These are phyloP conservation scores for Crucihimalaya himalaica DNA, from an alignment of 345 rosid species.

Conservation along the genomic window DNA sequence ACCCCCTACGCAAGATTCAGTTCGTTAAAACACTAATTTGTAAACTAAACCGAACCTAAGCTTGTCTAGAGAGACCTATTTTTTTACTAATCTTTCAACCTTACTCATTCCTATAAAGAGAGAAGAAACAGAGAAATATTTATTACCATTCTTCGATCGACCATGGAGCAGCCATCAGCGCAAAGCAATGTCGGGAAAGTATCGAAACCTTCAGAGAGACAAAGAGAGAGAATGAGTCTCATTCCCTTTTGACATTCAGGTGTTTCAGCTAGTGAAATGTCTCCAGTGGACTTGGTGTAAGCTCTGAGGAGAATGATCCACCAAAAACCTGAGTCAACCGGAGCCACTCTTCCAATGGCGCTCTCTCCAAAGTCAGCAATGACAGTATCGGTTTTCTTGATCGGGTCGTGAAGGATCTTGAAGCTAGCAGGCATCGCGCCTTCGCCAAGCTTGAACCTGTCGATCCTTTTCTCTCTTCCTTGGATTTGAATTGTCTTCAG, in stretches of 20 bases:
- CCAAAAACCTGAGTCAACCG: slow-evolving; percentile 92
- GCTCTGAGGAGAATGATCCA: slow-evolving; percentile 90
- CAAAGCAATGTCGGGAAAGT: slow-evolving; percentile 83
- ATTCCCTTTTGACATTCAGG: slow-evolving; percentile 86
- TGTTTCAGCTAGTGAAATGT: slow-evolving; percentile 63
- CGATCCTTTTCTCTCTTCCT: slow-evolving; percentile 77
- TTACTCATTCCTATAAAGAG: no score
- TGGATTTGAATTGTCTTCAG: slow-evolving; percentile 69
- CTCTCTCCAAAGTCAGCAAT: slow-evolving; percentile 82
- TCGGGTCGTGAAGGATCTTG: slow-evolving; percentile 72
- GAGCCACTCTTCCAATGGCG: slow-evolving; percentile 95
- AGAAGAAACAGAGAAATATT: neutral
- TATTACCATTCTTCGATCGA: slow-evolving; percentile 82
- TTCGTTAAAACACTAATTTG: neutral
- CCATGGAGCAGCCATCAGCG: slow-evolving; percentile 86
- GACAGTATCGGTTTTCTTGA: slow-evolving; percentile 56
- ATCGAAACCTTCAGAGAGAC: slow-evolving; percentile 84
- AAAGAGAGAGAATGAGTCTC: slow-evolving; percentile 66
- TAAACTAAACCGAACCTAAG: neutral
- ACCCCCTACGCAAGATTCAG: slow-evolving; percentile 45
- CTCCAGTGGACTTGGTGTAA: slow-evolving; percentile 77
- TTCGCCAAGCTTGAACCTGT: slow-evolving; percentile 80
- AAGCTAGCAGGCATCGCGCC: slow-evolving; percentile 94
- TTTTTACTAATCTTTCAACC: no score
- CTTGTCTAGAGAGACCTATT: neutral